phyloP scores from a whole-genome alignment of 2,329 filamentous ascomycete genomes.

The Berkeleyomyces rouxiae region DNA sequence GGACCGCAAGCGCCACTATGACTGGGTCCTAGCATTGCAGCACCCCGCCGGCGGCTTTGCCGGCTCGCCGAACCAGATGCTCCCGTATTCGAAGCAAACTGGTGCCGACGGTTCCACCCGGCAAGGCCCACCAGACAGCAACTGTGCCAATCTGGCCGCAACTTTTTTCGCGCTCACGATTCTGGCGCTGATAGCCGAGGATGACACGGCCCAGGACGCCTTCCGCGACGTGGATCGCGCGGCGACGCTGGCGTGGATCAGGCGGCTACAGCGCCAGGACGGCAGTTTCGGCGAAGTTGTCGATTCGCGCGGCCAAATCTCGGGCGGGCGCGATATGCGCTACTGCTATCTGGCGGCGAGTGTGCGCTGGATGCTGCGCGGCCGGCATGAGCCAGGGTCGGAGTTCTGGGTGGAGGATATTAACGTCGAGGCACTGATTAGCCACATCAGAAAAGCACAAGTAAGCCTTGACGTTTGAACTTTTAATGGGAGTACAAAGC shows the following conservation, averaged over 20 bases:
- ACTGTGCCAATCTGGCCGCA: constrained; percentile 55
- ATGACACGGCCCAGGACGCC: constrained; percentile 25
- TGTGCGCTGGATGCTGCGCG: constrained; percentile 67
- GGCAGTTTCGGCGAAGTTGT: constrained; percentile 85
- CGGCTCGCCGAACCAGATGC: constrained; percentile 56
- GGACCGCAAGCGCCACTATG: constrained; percentile 31
- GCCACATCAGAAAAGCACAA: constrained; percentile 53
- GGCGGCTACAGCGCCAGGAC: constrained; percentile 57
- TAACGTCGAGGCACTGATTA: constrained; percentile 50
- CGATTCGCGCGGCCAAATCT: constrained; percentile 38
- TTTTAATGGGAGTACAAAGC: neutral
- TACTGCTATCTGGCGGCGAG: constrained; percentile 75
- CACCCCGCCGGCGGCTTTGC: constrained; percentile 78
- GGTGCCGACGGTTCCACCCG: neutral
- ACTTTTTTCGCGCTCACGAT: constrained; percentile 77
- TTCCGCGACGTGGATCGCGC: constrained; percentile 49
- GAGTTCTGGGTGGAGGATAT: constrained; percentile 51
- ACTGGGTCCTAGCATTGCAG: constrained; percentile 78
- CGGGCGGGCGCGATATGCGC: constrained; percentile 68
- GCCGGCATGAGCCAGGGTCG: constrained; percentile 33
- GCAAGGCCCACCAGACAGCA: constrained; percentile 3
- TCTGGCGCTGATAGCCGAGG: constrained; percentile 39
- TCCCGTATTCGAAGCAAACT: constrained; percentile 20
- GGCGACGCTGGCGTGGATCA: constrained; percentile 58
- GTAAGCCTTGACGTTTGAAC: constrained; percentile 18